phyloP scores from a whole-genome alignment of 768 basidiomycete species.

The Boletus subparvulus region DNA sequence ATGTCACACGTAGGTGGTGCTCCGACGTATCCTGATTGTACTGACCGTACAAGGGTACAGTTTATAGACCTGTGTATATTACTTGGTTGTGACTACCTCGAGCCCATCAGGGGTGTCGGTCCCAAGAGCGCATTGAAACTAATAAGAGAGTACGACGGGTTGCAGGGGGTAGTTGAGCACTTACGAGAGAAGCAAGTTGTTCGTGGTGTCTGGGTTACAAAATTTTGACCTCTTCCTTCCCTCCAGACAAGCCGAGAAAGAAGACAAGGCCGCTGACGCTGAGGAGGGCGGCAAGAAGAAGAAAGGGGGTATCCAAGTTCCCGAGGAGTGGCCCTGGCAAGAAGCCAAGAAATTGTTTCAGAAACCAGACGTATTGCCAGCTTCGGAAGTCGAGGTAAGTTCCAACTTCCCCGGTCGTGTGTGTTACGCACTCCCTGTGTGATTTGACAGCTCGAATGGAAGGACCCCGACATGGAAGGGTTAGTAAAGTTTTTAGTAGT shows the following conservation, averaged over 20 bases:
- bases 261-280: conserved; percentile 41
- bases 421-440: neutral
- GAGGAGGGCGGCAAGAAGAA: conserved; percentile 46
- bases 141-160: conserved; percentile 73
- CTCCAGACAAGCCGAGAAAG: conserved; percentile 40
- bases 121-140: conserved; percentile 95
- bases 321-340: conserved; percentile 97
- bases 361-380: conserved; percentile 86
- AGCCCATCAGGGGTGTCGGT: conserved; percentile 96
- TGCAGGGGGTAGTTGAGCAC: conserved; percentile 73
- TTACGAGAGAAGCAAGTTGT: conserved; percentile 68
- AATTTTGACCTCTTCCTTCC: neutral
- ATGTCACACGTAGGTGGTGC: conserved; percentile 71
- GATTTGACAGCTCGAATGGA: conserved; percentile 82
- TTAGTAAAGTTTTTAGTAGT: conserved; percentile 89
- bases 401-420: neutral
- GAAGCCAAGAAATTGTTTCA: conserved; percentile 89
- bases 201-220: neutral
- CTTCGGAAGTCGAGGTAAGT: conserved; percentile 79
- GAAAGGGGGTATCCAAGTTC: conserved; percentile 76
- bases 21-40: neutral
- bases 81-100: conserved; percentile 97
- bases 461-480: conserved; percentile 87
- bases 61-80: conserved; percentile 97
- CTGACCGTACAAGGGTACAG: conserved; percentile 39